Conservation (phyloP, 108 stramenopile species). For the Fragilaria crotonensis region DNA sequence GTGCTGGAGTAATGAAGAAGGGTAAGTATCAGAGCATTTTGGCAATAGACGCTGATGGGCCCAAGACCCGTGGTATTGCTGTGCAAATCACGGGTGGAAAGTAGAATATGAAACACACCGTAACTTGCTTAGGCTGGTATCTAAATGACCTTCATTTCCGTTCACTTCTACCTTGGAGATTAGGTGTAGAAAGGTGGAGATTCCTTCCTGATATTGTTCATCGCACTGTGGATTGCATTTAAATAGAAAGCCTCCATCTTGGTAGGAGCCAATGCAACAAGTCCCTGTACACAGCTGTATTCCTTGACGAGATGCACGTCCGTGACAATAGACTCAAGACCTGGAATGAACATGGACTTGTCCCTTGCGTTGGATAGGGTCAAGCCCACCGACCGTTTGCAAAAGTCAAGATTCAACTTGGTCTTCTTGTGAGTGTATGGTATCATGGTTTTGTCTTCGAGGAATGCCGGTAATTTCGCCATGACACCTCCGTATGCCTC, state of each 20-base stretch:
- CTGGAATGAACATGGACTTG: constrained; percentile 19
- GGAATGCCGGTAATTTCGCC: constrained; percentile 20
- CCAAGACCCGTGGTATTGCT: constrained; percentile 14
- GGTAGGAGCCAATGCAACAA: too few relatives aligned
- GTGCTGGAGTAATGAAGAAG: constrained; percentile 17
- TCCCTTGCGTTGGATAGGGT: constrained; percentile 26
- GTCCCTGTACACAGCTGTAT: too few relatives aligned
- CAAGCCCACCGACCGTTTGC: constrained; percentile 18
- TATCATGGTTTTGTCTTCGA: constrained; percentile 6
- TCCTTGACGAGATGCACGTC: too few relatives aligned
- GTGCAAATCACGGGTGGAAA: constrained; percentile 21
- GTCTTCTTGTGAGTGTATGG: constrained; percentile 27
- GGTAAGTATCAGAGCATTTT: constrained; percentile 28
- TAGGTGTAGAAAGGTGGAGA: constrained; percentile 14
- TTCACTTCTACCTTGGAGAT: too few relatives aligned
- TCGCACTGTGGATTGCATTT: too few relatives aligned
- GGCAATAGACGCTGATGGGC: constrained; percentile 18
- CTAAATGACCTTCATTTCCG: too few relatives aligned
- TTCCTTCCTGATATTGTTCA: constrained; percentile 17
- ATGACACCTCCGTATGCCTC: constrained; percentile 36
- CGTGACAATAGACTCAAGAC: too few relatives aligned
- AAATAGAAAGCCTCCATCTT: too few relatives aligned
- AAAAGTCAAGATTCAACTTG: constrained; percentile 25
- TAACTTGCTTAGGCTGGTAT: too few relatives aligned
- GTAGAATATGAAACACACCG: too few relatives aligned